These are phyloP conservation scores for Arthrobotrys sphaeroides DNA, from an alignment of 2,329 filamentous ascomycete genomes.

Conservation along the genomic window DNA sequence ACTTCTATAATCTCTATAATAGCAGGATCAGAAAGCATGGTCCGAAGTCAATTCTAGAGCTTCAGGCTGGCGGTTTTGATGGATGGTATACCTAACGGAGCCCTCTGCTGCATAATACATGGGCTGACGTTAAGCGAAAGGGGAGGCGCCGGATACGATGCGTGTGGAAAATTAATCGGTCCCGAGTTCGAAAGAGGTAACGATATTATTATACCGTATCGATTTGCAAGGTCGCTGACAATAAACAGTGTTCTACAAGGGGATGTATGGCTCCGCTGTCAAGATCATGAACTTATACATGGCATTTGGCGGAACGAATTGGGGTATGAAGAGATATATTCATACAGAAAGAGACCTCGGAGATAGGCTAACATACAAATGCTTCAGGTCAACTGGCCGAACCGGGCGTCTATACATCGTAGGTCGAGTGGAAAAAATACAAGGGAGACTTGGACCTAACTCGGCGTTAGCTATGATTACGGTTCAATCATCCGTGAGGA, in stretches of 20 bases:
- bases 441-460: conserved; percentile 34
- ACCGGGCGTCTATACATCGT: conserved; percentile 49
- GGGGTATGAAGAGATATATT: too few species aligned
- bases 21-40: conserved; percentile 29
- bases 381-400: conserved; percentile 38
- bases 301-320: conserved; percentile 80
- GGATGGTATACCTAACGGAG: conserved; percentile 66
- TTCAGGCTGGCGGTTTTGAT: conserved; percentile 77
- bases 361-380: background rate
- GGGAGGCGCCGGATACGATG: conserved; percentile 74
- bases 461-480: conserved; percentile 67
- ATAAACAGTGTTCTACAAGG: conserved; percentile 77
- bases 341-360: too few species aligned
- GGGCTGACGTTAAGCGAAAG: background rate
- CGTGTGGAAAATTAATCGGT: conserved; percentile 73
- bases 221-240: too few species aligned
- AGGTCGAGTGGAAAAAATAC: conserved; percentile 1
- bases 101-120: background rate
- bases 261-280: conserved; percentile 72
- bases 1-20: conserved; percentile 45
- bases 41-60: conserved; percentile 61
- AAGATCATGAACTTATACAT: conserved; percentile 79
- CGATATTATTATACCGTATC: too few species aligned
- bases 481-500: conserved; percentile 74
- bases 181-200: conserved; percentile 73